Evolutionary conservation across 2,329 filamentous ascomycete genomes (phyloP).

Genomic region (Graphilbum fragrans): DNA sequence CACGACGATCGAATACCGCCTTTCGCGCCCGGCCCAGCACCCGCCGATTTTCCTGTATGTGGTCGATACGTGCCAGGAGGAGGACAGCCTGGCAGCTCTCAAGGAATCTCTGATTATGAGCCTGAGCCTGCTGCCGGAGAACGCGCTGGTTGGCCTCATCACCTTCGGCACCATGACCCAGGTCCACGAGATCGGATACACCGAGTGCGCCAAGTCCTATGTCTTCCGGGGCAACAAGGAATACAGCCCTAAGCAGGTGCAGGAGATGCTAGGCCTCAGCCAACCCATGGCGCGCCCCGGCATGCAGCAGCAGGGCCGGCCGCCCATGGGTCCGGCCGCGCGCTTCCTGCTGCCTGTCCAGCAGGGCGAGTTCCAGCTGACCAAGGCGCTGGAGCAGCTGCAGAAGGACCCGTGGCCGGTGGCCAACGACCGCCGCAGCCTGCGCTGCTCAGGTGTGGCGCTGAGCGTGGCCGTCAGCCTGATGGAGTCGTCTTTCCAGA

Average conservation of each 20-base stretch:
- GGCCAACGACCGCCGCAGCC: slow-evolving; percentile 76
- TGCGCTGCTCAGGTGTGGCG: slow-evolving; percentile 93
- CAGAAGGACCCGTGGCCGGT: slow-evolving; percentile 98
- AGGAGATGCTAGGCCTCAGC: slow-evolving; percentile 90
- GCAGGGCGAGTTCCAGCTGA: slow-evolving; percentile 94
- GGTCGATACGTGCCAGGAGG: slow-evolving; percentile 80
- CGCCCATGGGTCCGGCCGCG: slow-evolving; percentile 60
- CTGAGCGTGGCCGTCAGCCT: slow-evolving; percentile 87
- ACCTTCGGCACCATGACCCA: slow-evolving; percentile 94
- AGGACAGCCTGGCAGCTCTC: slow-evolving; percentile 69
- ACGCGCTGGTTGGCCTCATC: slow-evolving; percentile 71
- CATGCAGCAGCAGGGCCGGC: slow-evolving; percentile 60
- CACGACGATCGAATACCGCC: slow-evolving; percentile 81
- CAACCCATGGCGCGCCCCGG: slow-evolving; percentile 62
- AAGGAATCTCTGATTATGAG: slow-evolving; percentile 84
- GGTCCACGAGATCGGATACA: slow-evolving; percentile 96
- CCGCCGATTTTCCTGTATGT: slow-evolving; percentile 81
- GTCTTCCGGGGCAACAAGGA: slow-evolving; percentile 98
- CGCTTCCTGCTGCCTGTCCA: slow-evolving; percentile 89
- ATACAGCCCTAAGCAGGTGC: slow-evolving; percentile 96
- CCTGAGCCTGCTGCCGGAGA: slow-evolving; percentile 67
- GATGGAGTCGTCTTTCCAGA: slow-evolving; percentile 89
- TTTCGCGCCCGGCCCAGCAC: slow-evolving; percentile 71
- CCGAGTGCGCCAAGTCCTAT: slow-evolving; percentile 95
- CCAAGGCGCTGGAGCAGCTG: slow-evolving; percentile 86